phyloP scores from a whole-genome alignment of 2,329 filamentous ascomycete species.

The Dothiorella sarmentorum region DNA sequence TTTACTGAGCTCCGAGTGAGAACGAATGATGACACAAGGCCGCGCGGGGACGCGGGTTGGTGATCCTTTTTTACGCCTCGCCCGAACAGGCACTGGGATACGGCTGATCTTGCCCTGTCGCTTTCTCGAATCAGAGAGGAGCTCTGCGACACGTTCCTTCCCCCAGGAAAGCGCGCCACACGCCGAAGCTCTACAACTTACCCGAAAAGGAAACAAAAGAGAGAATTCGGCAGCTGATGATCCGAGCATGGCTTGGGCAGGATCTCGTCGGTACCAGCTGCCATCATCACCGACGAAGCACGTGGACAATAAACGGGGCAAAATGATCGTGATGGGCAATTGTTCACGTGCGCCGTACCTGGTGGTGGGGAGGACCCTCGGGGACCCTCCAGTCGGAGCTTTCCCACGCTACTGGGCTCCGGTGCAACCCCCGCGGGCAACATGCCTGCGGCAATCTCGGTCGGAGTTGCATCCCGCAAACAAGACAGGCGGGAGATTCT shows the following conservation, averaged over 20 bases:
- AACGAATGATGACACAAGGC: conserved; percentile 80
- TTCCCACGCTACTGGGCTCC: conserved; percentile 73
- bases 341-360: conserved; percentile 98
- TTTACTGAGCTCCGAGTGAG: conserved; percentile 87
- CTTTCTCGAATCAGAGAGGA: no score
- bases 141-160: no score
- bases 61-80: conserved; percentile 90
- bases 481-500: conserved; percentile 95
- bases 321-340: conserved; percentile 96
- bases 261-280: conserved; percentile 93
- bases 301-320: no score
- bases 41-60: conserved; percentile 83
- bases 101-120: no score
- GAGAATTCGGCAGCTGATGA: no score
- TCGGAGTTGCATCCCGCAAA: conserved; percentile 92
- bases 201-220: no score
- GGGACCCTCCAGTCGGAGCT: conserved; percentile 76
- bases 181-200: no score
- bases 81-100: conserved; percentile 95
- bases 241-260: no score
- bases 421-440: conserved; percentile 89
- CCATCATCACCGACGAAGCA: conserved; percentile 83
- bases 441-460: conserved; percentile 83
- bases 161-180: no score
- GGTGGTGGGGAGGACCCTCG: no score